Evolutionary conservation across 768 basidiomycete genomes (phyloP), one percentile per base, ranked within the genome.

Genomic region (Leccinum truebloodii): DNA sequence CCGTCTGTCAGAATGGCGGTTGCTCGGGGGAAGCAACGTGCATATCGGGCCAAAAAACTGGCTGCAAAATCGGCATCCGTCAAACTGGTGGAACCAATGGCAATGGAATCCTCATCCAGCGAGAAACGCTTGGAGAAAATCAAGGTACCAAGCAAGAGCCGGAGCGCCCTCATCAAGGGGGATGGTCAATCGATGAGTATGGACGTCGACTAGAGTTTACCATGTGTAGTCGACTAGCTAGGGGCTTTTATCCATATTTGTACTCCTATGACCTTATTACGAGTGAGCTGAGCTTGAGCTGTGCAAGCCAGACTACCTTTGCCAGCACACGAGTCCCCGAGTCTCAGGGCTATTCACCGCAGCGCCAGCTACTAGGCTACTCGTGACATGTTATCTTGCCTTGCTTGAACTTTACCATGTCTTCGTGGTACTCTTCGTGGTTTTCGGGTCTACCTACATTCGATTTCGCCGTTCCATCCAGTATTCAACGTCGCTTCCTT

Each of bases 131-230:
- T 84, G 68, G 90, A 93, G 75, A 95, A 92, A 76, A 88, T 96
- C 80, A 90, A 84, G 73, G 85, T 87, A 8, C 67, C 81, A 6
- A 77, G 80, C 65, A 90, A 87, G 70, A 75, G 82, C 48, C 82
- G 79, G 68, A 89, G 83, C 71, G 90, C 90, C 41, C 83, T 98
- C 52, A 79, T 96, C 39, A 84, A 84, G 64, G 92, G 92, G 62
- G 91, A 91, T 59, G 92, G 92, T 14, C 88, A 86, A 30, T 86
- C 89, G 2, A 96, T 97, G 95, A 87, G 85, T 28, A 98, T 97
- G 95, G 90, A 90, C 52, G 76, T 92, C 69, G 89, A 92, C 70
- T 92, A 72, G 81, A 18, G 37, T 53, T 26, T 5, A 35, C 34
- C 1, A 35, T 35, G 34, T 46, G 20, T 46, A 16, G 4, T 49